Evolutionary conservation across 768 basidiomycete species (phyloP), one percentile per base, ranked within the genome.

Genomic region (Lactarius sanguifluus): DNA sequence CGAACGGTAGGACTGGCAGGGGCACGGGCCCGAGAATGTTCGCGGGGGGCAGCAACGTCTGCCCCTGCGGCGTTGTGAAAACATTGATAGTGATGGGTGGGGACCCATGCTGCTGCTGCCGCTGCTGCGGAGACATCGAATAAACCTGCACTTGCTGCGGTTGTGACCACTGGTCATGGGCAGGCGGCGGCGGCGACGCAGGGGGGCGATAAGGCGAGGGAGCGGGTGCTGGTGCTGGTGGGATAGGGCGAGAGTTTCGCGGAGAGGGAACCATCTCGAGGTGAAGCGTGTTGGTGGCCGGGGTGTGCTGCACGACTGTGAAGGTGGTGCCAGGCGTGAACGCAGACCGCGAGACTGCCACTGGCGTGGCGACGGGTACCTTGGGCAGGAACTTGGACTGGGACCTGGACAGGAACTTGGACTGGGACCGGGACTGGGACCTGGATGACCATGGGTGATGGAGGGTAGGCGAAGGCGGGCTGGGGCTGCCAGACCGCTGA

Each of bases 401-500:
- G 28, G 28, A 28, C 3, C 28, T 28, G 28, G 1, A 32, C 28
- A 28, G 28, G 28, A 28, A 28, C 28, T 3, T 28, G 28, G 28
- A 28, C 28, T 28, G 34, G 50, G 1, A 34, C 9, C 2, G 25
- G 38, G 32, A 60, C n/a, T 4, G 59, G 59, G 43, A 43, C 28
- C 28, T 28, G 28, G 28, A 28, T 28, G 28, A 3, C 3, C 20
- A n/a, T 50, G 47, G 47, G 25, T 1, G n/a, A 18, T 36, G 6
- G 10, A 10, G 34, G 34, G 5, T 23, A 41, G 2, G 52, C 41
- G 23, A 38, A 5, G 25, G 47, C 30, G 15, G 63, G 63, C 18
- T 50, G 47, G 28, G 59, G n/a, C n/a, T 61, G 59, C 55, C 45
- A 32, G n/a, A 25, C 60, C 2, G 60, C 12, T 50, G 47, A 34